These are phyloP conservation scores for Ceratocystis cubensis DNA, from an alignment of 2,329 filamentous ascomycete species.

Conservation along the genomic window DNA sequence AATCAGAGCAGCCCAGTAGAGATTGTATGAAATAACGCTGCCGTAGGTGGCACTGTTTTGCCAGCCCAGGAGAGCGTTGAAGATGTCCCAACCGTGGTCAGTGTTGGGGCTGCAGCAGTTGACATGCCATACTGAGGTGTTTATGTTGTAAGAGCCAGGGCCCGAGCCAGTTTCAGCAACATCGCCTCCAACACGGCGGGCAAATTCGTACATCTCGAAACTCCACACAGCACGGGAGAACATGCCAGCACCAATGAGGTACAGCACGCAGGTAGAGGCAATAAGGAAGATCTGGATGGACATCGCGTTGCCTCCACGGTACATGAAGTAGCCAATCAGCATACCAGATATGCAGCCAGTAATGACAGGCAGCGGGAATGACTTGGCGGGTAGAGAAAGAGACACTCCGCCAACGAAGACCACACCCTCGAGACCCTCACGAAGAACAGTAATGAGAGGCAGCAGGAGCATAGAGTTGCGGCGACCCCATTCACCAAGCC, in stretches of 20 bases:
- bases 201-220: constrained; percentile 50
- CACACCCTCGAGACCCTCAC: constrained; percentile 66
- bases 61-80: constrained; percentile 62
- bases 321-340: constrained; percentile 55
- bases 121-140: constrained; percentile 66
- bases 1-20: constrained; percentile 66
- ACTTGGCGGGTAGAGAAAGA: constrained; percentile 51
- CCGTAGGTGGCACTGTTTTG: constrained; percentile 65
- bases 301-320: constrained; percentile 32
- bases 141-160: constrained; percentile 66
- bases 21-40: constrained; percentile 64
- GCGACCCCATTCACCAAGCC: constrained; percentile 42
- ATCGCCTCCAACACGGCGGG: constrained; percentile 42
- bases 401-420: constrained; percentile 70
- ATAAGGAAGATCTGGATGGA: constrained; percentile 58
- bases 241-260: constrained; percentile 67
- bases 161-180: constrained; percentile 40
- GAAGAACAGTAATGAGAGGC: constrained; percentile 64
- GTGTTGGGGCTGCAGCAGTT: constrained; percentile 56
- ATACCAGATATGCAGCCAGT: constrained; percentile 51
- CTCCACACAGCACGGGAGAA: constrained; percentile 64
- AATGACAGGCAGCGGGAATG: constrained; percentile 59
- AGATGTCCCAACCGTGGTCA: constrained; percentile 59
- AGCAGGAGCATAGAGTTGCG: constrained; percentile 68
- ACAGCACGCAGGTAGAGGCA: constrained; percentile 64